phyloP scores from a whole-genome alignment of 2,329 filamentous ascomycete genomes.

The Echinosphaeria canescens region DNA sequence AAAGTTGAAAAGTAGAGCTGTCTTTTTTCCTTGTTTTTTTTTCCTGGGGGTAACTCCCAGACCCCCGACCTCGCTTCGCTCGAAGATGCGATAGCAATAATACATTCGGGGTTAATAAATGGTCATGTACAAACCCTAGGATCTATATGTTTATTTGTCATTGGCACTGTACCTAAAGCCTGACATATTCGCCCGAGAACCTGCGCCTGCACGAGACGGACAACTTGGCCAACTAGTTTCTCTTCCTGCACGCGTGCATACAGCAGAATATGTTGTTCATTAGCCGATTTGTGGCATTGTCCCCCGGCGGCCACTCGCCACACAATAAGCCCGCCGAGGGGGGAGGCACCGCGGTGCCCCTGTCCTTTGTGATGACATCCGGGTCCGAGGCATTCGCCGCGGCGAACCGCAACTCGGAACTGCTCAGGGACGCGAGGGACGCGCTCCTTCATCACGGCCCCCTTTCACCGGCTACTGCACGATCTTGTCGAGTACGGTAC shows the following conservation, averaged over 20 bases:
- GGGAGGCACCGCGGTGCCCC: conserved; percentile 52
- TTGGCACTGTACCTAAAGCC: no score
- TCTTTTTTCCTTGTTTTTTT: no score
- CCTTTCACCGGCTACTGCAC: conserved; percentile 91
- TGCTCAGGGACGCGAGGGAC: conserved; percentile 65
- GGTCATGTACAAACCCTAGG: no score
- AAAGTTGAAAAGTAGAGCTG: no score
- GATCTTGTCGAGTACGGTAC: conserved; percentile 84
- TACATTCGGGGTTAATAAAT: no score
- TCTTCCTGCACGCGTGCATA: conserved; percentile 77
- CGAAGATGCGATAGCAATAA: no score
- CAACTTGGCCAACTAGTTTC: conserved; percentile 71
- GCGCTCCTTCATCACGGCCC: conserved; percentile 65
- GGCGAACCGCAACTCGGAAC: conserved; percentile 66
- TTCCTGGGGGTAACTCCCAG: no score
- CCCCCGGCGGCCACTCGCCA: conserved; percentile 38
- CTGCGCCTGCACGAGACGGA: conserved; percentile 68
- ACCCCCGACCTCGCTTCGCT: no score
- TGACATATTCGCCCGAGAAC: conserved; percentile 67
- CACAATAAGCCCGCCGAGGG: no score
- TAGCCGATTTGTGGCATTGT: conserved; percentile 66
- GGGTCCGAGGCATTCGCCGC: conserved; percentile 60
- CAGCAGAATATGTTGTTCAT: conserved; percentile 84
- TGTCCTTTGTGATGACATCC: conserved; percentile 55
- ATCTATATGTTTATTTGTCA: no score